Base-by-base conservation (phyloP, 2,329 filamentous ascomycete species). In the Colletotrichum simmondsii region DNA sequence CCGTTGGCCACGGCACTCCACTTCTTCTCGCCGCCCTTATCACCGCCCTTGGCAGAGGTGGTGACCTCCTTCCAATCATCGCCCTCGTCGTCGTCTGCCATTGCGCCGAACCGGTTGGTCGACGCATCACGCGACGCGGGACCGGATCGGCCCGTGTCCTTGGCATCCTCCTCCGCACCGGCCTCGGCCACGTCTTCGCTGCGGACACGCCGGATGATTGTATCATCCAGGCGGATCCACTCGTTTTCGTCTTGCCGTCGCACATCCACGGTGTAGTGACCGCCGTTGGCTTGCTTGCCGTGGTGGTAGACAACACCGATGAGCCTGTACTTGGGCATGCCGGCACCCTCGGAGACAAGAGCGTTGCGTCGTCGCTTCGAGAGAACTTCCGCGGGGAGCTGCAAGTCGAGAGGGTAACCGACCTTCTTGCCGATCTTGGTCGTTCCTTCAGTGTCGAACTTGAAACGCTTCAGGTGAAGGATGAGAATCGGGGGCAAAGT, bases 351-450 rank as follows among this genome's bases (percentile, higher is more conserved):
- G 19, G 90, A 86, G 30, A 89, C 86, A 75, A 94, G 86, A 57
- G 88, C 88, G 76, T 91, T 91, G 65, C 93, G 91, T 80, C 92
- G 93, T 78, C 93, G 90, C 35, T 92, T 91, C 12, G 95, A 93
- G 78, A 99, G 93, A 11, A 95, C 93, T 80, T 98, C 96, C 70
- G 92, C 93, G 0, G 97, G 97, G 75, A 99, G 95, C 80, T 98
- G 96, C 63, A 99, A 88, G 79, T 98, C 95, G 32, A 99, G 86
- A 0, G 97, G 97, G 79, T 99, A 99, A 24, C 95, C 96, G 71
- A 99, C 89, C 85, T 96, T 97, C 86, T 98, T 99, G 94, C 96
- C 98, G 75, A 98, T 97, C 87, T 99, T 99, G 79, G 98, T 93
- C 0, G 95, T 97, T 28, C 95, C 95, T 71, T 92, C 90, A 74